phyloP scores from a whole-genome alignment of 257 asterid species.

The Craterostigma plantagineum region DNA sequence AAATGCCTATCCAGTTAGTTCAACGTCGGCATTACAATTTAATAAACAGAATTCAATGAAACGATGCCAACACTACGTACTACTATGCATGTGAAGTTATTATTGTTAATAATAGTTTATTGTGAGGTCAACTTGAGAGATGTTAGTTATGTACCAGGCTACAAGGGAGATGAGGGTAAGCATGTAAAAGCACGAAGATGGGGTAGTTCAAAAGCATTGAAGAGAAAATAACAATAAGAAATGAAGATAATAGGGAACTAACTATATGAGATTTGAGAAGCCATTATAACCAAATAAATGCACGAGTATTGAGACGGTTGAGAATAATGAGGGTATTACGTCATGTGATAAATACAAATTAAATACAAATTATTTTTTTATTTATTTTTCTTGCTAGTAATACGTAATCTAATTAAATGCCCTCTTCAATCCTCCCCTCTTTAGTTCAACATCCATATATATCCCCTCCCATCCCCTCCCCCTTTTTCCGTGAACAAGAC shows the following conservation, averaged over 20 bases:
- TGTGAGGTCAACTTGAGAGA: conserved; percentile 13
- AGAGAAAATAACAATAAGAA: conserved; percentile 27
- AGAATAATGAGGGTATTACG: conserved; percentile 56
- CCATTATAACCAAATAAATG: conserved; percentile 76
- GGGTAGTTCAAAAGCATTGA: conserved; percentile 24
- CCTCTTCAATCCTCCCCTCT: no score
- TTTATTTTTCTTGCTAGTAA: no score
- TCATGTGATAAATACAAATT: conserved; percentile 66
- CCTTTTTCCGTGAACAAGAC: no score
- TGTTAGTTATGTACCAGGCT: conserved; percentile 10
- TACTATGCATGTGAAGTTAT: conserved; percentile 25
- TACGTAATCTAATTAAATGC: no score
- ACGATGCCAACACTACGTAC: conserved; percentile 12
- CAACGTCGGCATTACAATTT: conserved; percentile 14
- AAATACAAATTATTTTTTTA: no score
- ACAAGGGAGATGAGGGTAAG: conserved; percentile 10
- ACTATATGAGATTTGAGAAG: conserved; percentile 39
- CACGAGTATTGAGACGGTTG: conserved; percentile 83
- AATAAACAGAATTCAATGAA: conserved; percentile 11
- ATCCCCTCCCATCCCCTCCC: no score
- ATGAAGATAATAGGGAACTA: conserved; percentile 2
- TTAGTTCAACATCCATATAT: no score
- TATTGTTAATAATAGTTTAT: not conserved
- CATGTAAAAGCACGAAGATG: conserved; percentile 16
- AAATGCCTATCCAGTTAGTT: conserved; percentile 14